These are phyloP conservation scores for Colletotrichum sp. DNA, from an alignment of 2,329 filamentous ascomycete species.

Conservation along the genomic window DNA sequence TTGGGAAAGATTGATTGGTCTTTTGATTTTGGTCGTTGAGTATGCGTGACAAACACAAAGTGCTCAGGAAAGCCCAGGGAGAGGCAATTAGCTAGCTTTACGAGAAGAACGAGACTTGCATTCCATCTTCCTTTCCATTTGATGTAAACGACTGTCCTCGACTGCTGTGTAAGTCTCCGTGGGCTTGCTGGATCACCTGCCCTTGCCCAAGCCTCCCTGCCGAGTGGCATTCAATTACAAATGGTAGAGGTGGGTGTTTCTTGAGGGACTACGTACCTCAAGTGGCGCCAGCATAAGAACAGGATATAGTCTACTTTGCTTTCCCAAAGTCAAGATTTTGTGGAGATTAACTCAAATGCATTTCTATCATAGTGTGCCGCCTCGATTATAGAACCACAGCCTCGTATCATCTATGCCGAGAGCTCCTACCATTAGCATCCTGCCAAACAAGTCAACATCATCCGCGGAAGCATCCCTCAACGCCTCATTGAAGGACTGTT, in stretches of 20 bases:
- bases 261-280: background rate
- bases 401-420: slow-evolving; percentile 37
- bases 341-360: background rate
- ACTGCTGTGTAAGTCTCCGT: background rate
- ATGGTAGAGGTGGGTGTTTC: background rate
- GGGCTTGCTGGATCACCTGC: background rate
- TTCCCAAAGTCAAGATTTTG: background rate
- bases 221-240: background rate
- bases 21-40: background rate
- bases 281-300: no score
- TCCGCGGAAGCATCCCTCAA: slow-evolving; percentile 42
- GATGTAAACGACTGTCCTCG: background rate
- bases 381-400: slow-evolving; percentile 31
- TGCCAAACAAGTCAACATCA: slow-evolving; percentile 48
- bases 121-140: background rate
- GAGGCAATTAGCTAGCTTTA: background rate
- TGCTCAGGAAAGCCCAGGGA: background rate
- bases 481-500: slow-evolving; percentile 28
- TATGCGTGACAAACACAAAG: background rate
- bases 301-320: background rate
- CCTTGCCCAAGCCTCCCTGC: background rate
- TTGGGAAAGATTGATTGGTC: background rate
- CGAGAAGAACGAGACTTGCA: background rate
- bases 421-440: slow-evolving; percentile 34
- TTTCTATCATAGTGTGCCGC: background rate